phyloP scores from a whole-genome alignment of 2,329 filamentous ascomycete genomes.

The Cytospora piceicola region DNA sequence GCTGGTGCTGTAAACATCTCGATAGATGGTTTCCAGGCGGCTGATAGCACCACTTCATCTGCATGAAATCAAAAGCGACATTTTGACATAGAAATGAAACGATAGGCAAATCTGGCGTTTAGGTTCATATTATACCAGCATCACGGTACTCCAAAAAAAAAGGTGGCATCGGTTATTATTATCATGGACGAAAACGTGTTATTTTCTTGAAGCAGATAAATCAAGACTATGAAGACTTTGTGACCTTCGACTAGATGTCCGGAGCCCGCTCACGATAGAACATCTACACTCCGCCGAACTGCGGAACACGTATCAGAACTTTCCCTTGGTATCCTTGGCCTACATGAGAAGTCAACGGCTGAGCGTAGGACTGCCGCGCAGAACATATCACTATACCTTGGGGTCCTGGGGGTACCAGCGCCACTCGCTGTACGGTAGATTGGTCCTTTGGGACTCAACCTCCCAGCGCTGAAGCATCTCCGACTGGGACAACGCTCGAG shows the following conservation, averaged over 20 bases:
- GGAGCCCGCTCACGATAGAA: conserved; percentile 3
- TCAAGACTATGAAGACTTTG: conserved; percentile 18
- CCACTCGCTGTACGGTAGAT: conserved; percentile 22
- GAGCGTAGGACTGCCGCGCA: background rate
- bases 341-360: conserved; percentile 10
- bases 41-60: conserved; percentile 40
- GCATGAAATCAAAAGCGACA: background rate
- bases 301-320: background rate
- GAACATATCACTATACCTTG: conserved; percentile 2
- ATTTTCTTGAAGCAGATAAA: conserved; percentile 5
- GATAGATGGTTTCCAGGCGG: conserved; percentile 78
- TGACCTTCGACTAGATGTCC: conserved; percentile 15
- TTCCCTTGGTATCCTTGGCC: conserved; percentile 13
- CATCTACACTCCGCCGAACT: conserved; percentile 4
- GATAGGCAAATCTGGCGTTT: conserved; percentile 16
- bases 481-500: conserved; percentile 6
- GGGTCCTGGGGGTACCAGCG: background rate
- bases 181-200: conserved; percentile 4
- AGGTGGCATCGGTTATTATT: conserved; percentile 3
- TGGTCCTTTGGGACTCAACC: conserved; percentile 13
- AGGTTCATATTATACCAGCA: conserved; percentile 29
- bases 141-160: conserved; percentile 23
- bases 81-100: conserved; percentile 2
- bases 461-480: conserved; percentile 30
- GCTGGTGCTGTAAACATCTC: conserved; percentile 90